phyloP scores from a whole-genome alignment of 148 eudicot genomes.

The Rhododendron griersonianum region DNA sequence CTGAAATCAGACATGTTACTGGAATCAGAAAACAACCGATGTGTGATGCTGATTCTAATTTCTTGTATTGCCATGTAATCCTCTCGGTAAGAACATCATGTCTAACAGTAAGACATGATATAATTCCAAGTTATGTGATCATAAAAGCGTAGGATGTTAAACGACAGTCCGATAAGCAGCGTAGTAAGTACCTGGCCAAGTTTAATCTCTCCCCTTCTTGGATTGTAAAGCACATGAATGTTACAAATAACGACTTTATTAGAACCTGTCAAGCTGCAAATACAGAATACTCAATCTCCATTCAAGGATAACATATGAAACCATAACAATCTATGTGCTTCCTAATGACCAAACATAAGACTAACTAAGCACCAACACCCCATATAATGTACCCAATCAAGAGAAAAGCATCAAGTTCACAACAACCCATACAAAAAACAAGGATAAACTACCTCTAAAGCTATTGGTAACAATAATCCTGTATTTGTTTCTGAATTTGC shows the following conservation, averaged over 20 bases:
- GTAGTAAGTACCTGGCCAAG: slow-evolving; percentile 77
- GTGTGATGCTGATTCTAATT: background rate
- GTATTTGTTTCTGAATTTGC: background rate
- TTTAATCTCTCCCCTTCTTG: slow-evolving; percentile 94
- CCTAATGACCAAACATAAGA: background rate
- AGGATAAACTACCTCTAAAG: background rate
- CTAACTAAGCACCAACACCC: background rate
- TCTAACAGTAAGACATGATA: background rate
- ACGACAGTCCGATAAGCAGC: background rate
- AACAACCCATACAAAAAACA: background rate
- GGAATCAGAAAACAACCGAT: background rate
- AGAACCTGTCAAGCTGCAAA: slow-evolving; percentile 50
- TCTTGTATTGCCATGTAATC: background rate
- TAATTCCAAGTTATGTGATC: background rate
- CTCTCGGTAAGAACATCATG: background rate
- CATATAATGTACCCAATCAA: background rate
- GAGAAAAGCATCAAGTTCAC: background rate
- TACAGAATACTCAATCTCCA: slow-evolving; percentile 10
- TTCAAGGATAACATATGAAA: background rate
- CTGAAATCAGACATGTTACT: background rate
- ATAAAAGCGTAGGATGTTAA: background rate
- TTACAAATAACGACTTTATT: slow-evolving; percentile 82
- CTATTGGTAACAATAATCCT: background rate
- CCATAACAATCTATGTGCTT: background rate
- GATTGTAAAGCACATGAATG: slow-evolving; percentile 92